These are phyloP conservation scores for Sanguinoderma infundibulare DNA, from an alignment of 1,284 basidiomycete species.

Conservation along the genomic window DNA sequence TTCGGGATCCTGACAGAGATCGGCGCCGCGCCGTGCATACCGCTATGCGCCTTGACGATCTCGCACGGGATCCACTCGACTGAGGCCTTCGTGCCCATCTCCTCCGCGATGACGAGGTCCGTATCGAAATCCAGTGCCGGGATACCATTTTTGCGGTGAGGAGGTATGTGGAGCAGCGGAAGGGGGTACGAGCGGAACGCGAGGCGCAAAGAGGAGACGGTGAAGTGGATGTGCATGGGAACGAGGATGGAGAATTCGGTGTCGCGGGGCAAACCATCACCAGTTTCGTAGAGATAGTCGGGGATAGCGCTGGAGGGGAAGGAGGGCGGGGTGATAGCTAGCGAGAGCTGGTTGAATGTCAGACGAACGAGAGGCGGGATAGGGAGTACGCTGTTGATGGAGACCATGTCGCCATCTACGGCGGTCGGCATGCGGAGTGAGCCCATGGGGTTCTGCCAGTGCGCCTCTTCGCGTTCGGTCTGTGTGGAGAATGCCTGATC, in stretches of 20 bases:
- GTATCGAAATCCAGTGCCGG: slow-evolving; percentile 73
- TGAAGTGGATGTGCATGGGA: slow-evolving; percentile 82
- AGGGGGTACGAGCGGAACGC: slow-evolving; percentile 85
- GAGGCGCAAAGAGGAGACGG: slow-evolving; percentile 65
- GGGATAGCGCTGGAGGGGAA: slow-evolving; percentile 63
- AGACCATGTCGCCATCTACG: slow-evolving; percentile 36
- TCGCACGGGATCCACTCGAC: slow-evolving; percentile 76
- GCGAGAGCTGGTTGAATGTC: slow-evolving; percentile 60
- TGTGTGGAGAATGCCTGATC: slow-evolving; percentile 25
- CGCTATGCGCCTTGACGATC: slow-evolving; percentile 60
- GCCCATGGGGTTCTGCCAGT: slow-evolving; percentile 18
- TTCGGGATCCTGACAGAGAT: slow-evolving; percentile 82
- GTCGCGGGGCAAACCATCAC: slow-evolving; percentile 71
- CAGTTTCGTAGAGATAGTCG: slow-evolving; percentile 76
- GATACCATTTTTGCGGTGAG: slow-evolving; percentile 41
- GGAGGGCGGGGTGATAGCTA: slow-evolving; percentile 67
- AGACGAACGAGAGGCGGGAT: slow-evolving; percentile 80
- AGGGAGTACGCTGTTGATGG: slow-evolving; percentile 41
- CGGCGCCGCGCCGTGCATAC: slow-evolving; percentile 55
- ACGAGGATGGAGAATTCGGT: slow-evolving; percentile 83
- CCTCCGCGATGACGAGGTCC: slow-evolving; percentile 90
- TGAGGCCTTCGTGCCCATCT: slow-evolving; percentile 76
- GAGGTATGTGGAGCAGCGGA: slow-evolving; percentile 67
- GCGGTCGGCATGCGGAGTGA: slow-evolving; percentile 14
- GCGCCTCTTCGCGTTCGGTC: slow-evolving; percentile 21